Evolutionary conservation across 2,329 filamentous ascomycete species (phyloP), one percentile per base, ranked within the genome.

Genomic region (Aspergillus brunneoviolaceus): DNA sequence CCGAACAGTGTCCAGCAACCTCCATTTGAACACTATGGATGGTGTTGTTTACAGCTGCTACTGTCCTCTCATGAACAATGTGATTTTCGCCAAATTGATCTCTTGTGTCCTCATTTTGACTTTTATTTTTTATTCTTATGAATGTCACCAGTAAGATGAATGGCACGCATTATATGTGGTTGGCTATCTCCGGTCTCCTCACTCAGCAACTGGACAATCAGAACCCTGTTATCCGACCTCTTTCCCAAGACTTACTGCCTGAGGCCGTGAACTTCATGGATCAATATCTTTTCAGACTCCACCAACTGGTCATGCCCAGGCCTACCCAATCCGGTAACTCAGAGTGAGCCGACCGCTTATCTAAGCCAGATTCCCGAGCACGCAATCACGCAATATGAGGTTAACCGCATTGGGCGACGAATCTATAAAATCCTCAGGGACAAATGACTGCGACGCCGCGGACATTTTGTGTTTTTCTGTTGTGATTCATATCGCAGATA

Each of bases 361-460:
- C 57, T 69, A 68, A 69, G 64, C 64, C 35, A 25, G 10, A 29
- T 14, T 47, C 23, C 58, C 58, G 58, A 73, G 69, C 70, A 72
- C 70, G 70, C 70, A 67, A 71, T 71, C 70, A 72, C 70, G 70
- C 70, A 67, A 71, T 71, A 67, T 65, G 58, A 63, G 60, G 53
- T 66, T 73, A 71, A 67, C 70, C 65, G 58, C 65, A 63, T 72
- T 63, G 61, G 68, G 69, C 29, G 29, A 58, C 57, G 59, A 62
- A 65, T 67, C 65, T 70, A 69, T 65, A 69, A 66, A 69, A 65
- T 51, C 48, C 33, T 51, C 47, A 60, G 21, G 23, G 50, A 50
- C 39, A 25, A 25, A 53, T 21, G n/a, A 55, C 52, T 55, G 39
- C 53, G 45, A 49, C 45, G 11, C 53, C n/a, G 25, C 53, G n/a